phyloP scores from a whole-genome alignment of 31 red algal genomes.

The Asparagopsis taxiformis region DNA sequence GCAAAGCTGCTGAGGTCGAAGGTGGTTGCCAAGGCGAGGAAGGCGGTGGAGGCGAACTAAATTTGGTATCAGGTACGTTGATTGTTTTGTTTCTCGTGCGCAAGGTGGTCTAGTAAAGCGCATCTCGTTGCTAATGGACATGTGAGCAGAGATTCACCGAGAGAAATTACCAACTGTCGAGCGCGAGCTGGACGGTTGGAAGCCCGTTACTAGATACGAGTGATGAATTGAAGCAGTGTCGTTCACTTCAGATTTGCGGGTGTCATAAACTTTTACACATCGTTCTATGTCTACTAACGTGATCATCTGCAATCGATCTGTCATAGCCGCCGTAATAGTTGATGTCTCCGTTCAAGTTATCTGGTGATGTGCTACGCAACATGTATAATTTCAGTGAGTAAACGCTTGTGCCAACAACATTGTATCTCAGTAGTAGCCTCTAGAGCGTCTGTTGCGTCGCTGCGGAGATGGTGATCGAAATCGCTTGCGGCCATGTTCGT shows the following conservation, averaged over 20 bases:
- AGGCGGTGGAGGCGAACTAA: conserved; percentile 4
- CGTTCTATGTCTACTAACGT: too few relatives aligned
- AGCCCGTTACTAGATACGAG: conserved; percentile 61
- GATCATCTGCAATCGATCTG: too few relatives aligned
- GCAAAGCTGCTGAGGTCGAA: conserved; percentile 14
- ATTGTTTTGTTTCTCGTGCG: neutral
- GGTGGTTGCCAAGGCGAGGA: conserved; percentile 34
- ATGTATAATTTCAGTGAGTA: neutral
- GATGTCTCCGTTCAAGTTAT: too few relatives aligned
- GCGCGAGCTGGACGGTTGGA: too few relatives aligned
- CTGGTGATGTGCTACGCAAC: neutral
- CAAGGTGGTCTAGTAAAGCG: neutral
- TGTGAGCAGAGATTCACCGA: neutral
- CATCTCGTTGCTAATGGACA: neutral
- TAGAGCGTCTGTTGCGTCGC: conserved; percentile 10
- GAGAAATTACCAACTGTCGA: neutral
- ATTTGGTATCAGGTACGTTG: neutral
- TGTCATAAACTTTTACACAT: too few relatives aligned
- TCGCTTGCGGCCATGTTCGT: conserved; percentile 46
- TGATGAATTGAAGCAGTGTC: conserved; percentile 11
- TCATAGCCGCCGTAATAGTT: too few relatives aligned
- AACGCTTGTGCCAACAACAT: neutral
- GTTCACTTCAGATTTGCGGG: conserved; percentile 9
- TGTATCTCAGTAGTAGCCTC: conserved; percentile 13
- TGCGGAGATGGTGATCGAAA: conserved; percentile 40